Percentiles rank a stretch among this genome's conserved stretches.
phyloP scores from a whole-genome alignment of 257 asterid genomes.

The Solanum paucissectum region DNA sequence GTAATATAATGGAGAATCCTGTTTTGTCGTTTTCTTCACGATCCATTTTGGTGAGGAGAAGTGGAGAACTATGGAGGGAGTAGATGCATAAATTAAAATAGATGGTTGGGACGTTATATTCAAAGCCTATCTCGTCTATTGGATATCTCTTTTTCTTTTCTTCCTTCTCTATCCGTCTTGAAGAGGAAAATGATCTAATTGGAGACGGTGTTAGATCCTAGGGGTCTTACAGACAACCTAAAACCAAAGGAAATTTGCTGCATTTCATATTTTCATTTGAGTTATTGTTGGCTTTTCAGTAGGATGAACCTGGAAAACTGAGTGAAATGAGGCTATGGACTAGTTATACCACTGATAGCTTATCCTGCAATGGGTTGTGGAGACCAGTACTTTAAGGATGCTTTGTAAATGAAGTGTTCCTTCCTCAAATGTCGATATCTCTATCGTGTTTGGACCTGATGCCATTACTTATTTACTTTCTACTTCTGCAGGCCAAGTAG shows the following conservation, averaged over 20 bases:
- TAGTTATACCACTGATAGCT: neutral
- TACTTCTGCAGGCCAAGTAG: conserved; percentile 16
- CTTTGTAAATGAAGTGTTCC: neutral
- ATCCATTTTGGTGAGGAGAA: neutral
- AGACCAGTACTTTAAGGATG: neutral
- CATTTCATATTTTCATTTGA: neutral
- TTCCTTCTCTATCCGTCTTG: neutral
- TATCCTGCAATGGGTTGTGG: neutral
- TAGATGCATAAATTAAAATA: neutral
- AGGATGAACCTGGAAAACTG: neutral
- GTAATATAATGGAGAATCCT: neutral
- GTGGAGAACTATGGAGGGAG: neutral
- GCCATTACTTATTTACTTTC: neutral
- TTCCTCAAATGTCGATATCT: neutral
- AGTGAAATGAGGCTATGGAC: neutral
- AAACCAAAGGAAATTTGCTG: neutral
- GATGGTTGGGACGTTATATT: neutral
- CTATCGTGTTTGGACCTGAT: neutral
- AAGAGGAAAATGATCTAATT: neutral
- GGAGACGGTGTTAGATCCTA: neutral
- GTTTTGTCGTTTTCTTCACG: neutral
- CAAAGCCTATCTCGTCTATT: neutral
- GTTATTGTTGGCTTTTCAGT: neutral
- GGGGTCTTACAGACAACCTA: neutral
- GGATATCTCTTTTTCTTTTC: no score